These are phyloP conservation scores for Cladosporium velox DNA, from an alignment of 2,329 filamentous ascomycete genomes.

Conservation along the genomic window DNA sequence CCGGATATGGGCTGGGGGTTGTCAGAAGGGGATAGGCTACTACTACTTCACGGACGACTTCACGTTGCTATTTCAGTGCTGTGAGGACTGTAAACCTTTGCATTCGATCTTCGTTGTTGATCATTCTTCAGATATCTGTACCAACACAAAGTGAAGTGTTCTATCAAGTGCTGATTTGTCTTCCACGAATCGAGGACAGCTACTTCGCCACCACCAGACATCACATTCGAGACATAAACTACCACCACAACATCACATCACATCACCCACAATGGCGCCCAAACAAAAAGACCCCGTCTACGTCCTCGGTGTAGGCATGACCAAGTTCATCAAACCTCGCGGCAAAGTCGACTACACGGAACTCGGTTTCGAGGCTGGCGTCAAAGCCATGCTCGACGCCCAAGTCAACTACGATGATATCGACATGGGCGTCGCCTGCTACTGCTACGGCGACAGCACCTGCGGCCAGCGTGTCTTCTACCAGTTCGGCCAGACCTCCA, in stretches of 20 bases:
- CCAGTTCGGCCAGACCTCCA: slow-evolving; percentile 95
- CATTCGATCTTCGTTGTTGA: neutral
- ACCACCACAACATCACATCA: neutral
- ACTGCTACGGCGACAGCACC: slow-evolving; percentile 94
- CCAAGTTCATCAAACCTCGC: slow-evolving; percentile 96
- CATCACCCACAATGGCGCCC: slow-evolving; percentile 13
- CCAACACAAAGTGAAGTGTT: neutral
- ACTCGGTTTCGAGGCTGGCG: slow-evolving; percentile 86
- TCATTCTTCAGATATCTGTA: neutral
- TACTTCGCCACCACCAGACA: neutral
- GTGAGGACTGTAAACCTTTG: neutral
- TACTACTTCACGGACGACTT: neutral
- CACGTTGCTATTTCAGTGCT: neutral
- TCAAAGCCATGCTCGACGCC: slow-evolving; percentile 80
- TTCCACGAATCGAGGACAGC: neutral
- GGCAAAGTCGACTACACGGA: slow-evolving; percentile 94
- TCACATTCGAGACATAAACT: neutral
- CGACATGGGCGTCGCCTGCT: slow-evolving; percentile 93
- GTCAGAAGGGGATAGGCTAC: neutral
- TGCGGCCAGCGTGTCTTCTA: slow-evolving; percentile 97
- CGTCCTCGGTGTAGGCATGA: slow-evolving; percentile 97
- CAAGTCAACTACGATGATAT: slow-evolving; percentile 97
- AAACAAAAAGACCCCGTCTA: slow-evolving; percentile 52
- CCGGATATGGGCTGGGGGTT: neutral
- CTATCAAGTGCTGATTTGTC: neutral